These are phyloP conservation scores for Fusarium sp. DNA, from an alignment of 2,329 filamentous ascomycete genomes.

Conservation along the genomic window DNA sequence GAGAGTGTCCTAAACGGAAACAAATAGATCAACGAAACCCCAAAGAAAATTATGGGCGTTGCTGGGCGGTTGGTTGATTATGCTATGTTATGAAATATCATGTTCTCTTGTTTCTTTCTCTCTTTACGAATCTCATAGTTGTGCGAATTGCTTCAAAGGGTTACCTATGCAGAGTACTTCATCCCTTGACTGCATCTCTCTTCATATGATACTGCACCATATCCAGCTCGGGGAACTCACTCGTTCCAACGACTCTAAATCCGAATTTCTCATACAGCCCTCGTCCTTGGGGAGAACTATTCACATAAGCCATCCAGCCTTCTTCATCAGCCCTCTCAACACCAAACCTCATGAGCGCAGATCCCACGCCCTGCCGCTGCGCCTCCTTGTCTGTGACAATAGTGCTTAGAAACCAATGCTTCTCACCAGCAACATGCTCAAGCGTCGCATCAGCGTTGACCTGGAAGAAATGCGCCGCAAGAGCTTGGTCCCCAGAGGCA, in stretches of 20 bases:
- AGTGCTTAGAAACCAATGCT: constrained; percentile 51
- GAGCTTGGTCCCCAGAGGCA: constrained; percentile 42
- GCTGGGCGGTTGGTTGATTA: constrained; percentile 16
- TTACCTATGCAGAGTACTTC: background rate
- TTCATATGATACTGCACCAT: constrained; percentile 48
- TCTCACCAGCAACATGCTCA: constrained; percentile 42
- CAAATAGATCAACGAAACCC: constrained; percentile 28
- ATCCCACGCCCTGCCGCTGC: constrained; percentile 50
- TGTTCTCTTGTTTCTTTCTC: constrained; percentile 28
- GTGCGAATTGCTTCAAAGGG: constrained; percentile 19
- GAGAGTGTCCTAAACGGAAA: constrained; percentile 22
- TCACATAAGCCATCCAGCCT: constrained; percentile 45
- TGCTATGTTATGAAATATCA: constrained; percentile 30
- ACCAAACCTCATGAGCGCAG: constrained; percentile 49
- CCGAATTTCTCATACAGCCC: constrained; percentile 47
- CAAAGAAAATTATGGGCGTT: constrained; percentile 38
- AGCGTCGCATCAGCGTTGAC: constrained; percentile 40
- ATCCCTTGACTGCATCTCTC: constrained; percentile 31
- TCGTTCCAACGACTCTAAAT: constrained; percentile 41
- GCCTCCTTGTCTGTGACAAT: constrained; percentile 48
- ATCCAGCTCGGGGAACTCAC: constrained; percentile 36
- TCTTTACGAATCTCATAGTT: constrained; percentile 33
- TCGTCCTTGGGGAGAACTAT: constrained; percentile 44
- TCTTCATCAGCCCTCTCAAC: constrained; percentile 46
- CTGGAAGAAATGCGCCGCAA: constrained; percentile 57